phyloP scores from a whole-genome alignment of 2,329 filamentous ascomycete genomes.

The Exophiala mesophila region DNA sequence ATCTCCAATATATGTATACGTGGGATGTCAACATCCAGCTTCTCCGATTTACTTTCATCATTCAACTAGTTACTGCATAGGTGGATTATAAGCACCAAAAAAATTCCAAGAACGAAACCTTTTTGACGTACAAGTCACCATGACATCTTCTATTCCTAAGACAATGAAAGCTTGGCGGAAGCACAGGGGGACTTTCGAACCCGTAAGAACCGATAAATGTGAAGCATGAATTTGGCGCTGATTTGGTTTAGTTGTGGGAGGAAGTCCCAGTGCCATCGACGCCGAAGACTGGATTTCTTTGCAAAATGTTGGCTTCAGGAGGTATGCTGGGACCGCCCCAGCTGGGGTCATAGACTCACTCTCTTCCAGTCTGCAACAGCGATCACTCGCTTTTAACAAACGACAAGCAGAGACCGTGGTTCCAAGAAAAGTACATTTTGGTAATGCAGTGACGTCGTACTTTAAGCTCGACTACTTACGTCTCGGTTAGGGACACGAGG shows the following conservation, averaged over 20 bases:
- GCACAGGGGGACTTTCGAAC: constrained; percentile 8
- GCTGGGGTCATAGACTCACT: no score
- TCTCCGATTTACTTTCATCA: no score
- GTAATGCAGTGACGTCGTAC: not conserved
- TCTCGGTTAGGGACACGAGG: constrained; percentile 9
- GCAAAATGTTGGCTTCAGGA: constrained; percentile 10
- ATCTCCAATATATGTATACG: no score
- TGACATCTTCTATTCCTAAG: not conserved
- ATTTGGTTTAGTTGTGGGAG: constrained; percentile 9
- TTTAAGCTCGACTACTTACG: not conserved
- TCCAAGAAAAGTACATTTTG: constrained; percentile 13
- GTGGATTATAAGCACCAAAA: no score
- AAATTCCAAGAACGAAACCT: no score
- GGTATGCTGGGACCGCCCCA: constrained; percentile 1
- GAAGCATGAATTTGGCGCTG: not conserved
- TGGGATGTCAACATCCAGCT: no score
- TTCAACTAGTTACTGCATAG: no score
- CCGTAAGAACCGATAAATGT: constrained; percentile 3
- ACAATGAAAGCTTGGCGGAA: constrained; percentile 14
- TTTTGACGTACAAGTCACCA: not conserved
- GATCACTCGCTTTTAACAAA: constrained; percentile 9
- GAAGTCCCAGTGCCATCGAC: constrained; percentile 10
- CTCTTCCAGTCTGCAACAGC: constrained; percentile 11
- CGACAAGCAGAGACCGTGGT: constrained; percentile 11
- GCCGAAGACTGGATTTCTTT: constrained; percentile 4